Base-by-base conservation (phyloP, 768 basidiomycete genomes). In the Paxillus ammoniavirescens region DNA sequence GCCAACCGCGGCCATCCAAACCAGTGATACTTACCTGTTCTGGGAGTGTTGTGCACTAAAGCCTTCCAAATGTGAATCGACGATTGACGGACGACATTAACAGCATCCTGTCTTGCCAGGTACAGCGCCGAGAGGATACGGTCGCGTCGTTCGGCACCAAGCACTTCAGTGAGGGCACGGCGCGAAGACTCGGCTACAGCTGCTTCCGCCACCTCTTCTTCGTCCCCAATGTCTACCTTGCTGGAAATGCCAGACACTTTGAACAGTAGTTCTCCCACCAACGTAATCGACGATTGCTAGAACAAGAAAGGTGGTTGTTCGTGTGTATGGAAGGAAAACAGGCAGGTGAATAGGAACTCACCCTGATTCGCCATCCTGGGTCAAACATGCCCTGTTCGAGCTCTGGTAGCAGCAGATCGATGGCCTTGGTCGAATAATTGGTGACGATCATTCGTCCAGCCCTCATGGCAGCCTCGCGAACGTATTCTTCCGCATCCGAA, bases 61-160 rank as follows among this genome's bases (percentile, higher is more conserved):
- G 93, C 96, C 72, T 98, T 98, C 97, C 97, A 99, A 58, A 98
- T 97, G 53, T 93, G 93, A 42, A 96, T 83, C 0, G 95, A 91
- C 2, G 93, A 84, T 66, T 93, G 91, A 38, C 96, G 85, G 36
- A 98, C 95, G 42, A 86, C 81, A 40, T 83, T 85, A 59, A 97
- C 91, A 12, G 90, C 80, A 69, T 98, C 97, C 69, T 98, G 96
- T 43, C 95, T 86, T 49, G 94, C 91, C 59, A 98, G 78, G 70
- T 95, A 99, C 49, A 99, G 72, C 2, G 89, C 89, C 7, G 93
- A 88, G 44, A 99, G 75, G 36, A 98, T 91, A 26, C 93, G 84
- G 69, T 98, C 93, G 33, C 95, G 81, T 43, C 93, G 85, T 58
- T 98, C 93, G 10, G 77, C 72, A 36, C 96, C 97, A 42, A 99